Evolutionary conservation across 2,329 filamentous ascomycete genomes (phyloP).

Genomic region (Diaporthe citriasiana): DNA sequence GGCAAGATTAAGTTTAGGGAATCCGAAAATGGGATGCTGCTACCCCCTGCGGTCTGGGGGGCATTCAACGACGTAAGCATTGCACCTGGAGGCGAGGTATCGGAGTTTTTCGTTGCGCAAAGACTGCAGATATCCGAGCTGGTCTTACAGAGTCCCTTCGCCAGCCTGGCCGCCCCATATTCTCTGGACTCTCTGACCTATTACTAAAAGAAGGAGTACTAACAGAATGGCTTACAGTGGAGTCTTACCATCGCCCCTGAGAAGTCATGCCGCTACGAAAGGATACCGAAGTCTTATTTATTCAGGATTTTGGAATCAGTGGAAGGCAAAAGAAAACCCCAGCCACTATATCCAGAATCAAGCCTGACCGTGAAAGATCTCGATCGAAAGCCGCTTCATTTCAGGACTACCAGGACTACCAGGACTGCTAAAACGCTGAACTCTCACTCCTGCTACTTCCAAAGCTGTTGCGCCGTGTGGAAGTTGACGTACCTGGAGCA

Average conservation of each 20-base stretch:
- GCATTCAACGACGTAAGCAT: neutral
- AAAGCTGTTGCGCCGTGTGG: conserved; percentile 36
- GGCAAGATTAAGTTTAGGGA: neutral
- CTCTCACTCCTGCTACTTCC: conserved; percentile 14
- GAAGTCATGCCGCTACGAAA: neutral
- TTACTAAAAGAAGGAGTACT: neutral
- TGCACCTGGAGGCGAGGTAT: no score
- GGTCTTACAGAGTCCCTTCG: no score
- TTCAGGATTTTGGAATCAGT: neutral
- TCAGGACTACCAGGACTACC: no score
- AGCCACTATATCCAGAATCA: neutral
- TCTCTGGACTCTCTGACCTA: rapidly evolving
- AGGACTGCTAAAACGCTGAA: no score
- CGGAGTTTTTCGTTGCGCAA: no score
- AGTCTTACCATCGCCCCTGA: neutral
- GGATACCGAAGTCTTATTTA: neutral
- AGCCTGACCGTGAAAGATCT: neutral
- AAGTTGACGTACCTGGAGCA: conserved; percentile 30
- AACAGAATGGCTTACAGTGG: neutral
- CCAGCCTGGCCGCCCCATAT: neutral
- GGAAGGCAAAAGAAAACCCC: no score
- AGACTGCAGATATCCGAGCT: neutral
- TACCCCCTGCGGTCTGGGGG: neutral
- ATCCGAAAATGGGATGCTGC: neutral
- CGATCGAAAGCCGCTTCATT: neutral